phyloP scores from a whole-genome alignment of 352 stramenopile genomes.

The Globisporangium cederbergense region DNA sequence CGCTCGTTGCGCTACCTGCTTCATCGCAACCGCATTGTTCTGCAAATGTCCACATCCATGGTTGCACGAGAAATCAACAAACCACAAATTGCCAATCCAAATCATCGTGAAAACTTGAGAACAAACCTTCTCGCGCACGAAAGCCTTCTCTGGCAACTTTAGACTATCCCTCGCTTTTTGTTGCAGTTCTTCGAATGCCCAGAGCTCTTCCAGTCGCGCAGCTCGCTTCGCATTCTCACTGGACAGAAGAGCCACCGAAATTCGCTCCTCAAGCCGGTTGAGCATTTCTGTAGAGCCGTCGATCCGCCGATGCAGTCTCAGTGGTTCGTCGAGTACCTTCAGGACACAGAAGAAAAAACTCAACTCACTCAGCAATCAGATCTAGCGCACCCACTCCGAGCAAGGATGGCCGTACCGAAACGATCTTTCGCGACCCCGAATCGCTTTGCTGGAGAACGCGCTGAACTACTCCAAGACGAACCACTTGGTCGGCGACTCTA shows the following conservation, averaged over 20 bases:
- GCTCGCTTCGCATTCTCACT: neutral
- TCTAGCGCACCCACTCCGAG: neutral
- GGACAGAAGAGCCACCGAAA: conserved; percentile 1
- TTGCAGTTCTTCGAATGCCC: neutral
- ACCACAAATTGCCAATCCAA: neutral
- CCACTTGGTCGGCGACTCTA: conserved; percentile 19
- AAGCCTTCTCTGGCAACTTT: neutral
- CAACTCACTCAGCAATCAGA: neutral
- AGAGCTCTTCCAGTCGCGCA: neutral
- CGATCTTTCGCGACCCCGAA: neutral
- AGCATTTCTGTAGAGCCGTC: conserved; percentile 2
- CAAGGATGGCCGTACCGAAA: conserved; percentile 4
- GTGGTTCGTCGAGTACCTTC: conserved; percentile 9
- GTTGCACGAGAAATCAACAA: neutral
- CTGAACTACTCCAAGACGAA: conserved; percentile 38
- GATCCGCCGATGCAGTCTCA: neutral
- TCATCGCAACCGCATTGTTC: conserved; percentile 1
- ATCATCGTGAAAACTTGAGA: neutral
- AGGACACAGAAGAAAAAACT: neutral
- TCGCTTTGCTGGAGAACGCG: conserved; percentile 27
- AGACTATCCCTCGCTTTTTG: neutral
- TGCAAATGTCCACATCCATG: conserved; percentile 2
- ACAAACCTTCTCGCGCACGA: neutral
- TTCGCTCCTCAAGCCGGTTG: conserved; percentile 5
- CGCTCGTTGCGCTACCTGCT: conserved; percentile 11